These are phyloP conservation scores for Kodamaea kaohsiungensis DNA, from an alignment of 805 yeast species.

Conservation along the genomic window DNA sequence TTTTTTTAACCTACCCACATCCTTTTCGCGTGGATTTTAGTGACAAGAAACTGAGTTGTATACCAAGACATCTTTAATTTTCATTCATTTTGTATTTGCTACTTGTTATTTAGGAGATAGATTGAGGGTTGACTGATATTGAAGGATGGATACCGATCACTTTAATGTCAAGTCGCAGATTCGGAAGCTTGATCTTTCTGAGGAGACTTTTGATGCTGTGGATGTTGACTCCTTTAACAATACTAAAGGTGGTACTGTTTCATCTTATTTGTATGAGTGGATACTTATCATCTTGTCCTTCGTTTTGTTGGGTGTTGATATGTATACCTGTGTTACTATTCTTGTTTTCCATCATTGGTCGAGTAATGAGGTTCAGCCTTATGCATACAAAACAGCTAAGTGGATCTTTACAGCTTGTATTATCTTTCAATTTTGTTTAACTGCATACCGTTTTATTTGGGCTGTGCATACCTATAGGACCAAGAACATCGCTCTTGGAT, in stretches of 20 bases:
- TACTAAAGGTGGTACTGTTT: constrained; percentile 42
- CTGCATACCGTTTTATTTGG: constrained; percentile 56
- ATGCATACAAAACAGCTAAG: constrained; percentile 51
- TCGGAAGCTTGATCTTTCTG: constrained; percentile 32
- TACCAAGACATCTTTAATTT: too few relatives aligned
- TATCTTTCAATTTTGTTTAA: constrained; percentile 60
- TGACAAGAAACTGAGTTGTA: too few relatives aligned
- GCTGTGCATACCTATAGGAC: constrained; percentile 62
- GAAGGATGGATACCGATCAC: constrained; percentile 8
- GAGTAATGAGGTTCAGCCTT: constrained; percentile 45
- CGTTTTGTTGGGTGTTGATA: constrained; percentile 61
- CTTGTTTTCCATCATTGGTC: constrained; percentile 75
- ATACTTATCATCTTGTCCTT: constrained; percentile 53
- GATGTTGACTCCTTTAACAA: constrained; percentile 50
- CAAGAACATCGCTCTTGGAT: constrained; percentile 65
- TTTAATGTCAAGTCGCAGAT: constrained; percentile 28
- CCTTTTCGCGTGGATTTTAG: too few relatives aligned
- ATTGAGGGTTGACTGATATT: neutral
- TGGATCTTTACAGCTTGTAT: constrained; percentile 86
- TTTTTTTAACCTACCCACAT: too few relatives aligned
- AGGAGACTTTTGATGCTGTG: constrained; percentile 50
- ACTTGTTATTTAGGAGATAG: neutral
- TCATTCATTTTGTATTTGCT: neutral
- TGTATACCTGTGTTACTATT: constrained; percentile 75
- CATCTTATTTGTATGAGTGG: constrained; percentile 45